Evolutionary conservation across 192 early-diverging fungal genomes (phyloP).

Genomic region (Backusella circina): DNA sequence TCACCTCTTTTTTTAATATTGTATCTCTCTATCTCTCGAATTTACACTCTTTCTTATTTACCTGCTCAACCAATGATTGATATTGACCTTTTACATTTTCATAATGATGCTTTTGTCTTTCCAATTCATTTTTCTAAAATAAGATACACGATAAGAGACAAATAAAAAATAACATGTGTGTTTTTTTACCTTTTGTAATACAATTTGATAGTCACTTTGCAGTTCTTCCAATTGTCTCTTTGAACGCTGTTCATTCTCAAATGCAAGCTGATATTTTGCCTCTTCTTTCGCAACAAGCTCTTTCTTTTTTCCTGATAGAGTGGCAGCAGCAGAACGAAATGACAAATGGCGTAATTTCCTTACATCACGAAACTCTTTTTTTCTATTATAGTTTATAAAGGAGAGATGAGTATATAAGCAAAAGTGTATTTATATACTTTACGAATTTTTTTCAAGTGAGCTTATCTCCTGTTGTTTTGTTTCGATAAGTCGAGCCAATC

Average conservation of each 20-base stretch:
- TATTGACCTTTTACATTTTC: not conserved
- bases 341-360: constrained; percentile 25
- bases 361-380: constrained; percentile 26
- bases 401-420: not conserved
- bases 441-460: constrained; percentile 7
- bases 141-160: not conserved
- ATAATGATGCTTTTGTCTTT: constrained; percentile 2
- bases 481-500: not conserved
- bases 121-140: not conserved
- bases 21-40: not conserved
- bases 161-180: not conserved
- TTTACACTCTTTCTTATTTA: not conserved
- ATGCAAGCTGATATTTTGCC: constrained; percentile 25
- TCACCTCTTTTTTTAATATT: too few species aligned
- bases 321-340: constrained; percentile 22
- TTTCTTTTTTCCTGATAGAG: constrained; percentile 24
- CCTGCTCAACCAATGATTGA: not conserved
- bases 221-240: constrained; percentile 13
- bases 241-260: constrained; percentile 23
- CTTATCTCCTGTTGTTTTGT: not conserved
- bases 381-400: constrained; percentile 4
- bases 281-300: constrained; percentile 23
- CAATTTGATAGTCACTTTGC: not conserved
- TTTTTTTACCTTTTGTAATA: not conserved
- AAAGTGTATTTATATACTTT: not conserved